A percentile compares a stretch with the other conserved stretches of the same genome.
Evolutionary conservation across 2,329 filamentous ascomycete genomes (phyloP).

Genomic region (Pseudocercospora crystallina): DNA sequence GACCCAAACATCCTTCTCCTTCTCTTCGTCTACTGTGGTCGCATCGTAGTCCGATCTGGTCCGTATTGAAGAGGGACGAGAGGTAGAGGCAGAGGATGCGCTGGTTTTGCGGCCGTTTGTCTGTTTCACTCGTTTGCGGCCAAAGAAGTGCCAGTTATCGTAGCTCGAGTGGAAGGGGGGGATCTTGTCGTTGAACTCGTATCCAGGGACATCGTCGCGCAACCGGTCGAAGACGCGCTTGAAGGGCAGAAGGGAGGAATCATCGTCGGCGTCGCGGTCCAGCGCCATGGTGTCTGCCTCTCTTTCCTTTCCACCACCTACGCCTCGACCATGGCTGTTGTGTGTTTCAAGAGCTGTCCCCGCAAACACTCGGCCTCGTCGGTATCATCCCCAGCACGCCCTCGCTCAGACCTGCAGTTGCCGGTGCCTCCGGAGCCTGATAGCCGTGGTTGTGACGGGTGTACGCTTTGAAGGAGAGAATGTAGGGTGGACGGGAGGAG

Average conservation of each 20-base stretch:
- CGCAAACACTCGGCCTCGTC: not conserved
- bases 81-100: slow-evolving; percentile 41
- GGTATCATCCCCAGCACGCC: not conserved
- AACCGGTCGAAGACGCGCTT: slow-evolving; percentile 36
- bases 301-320: too few relatives aligned
- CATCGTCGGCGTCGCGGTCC: slow-evolving; percentile 15
- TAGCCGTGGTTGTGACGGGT: too few relatives aligned
- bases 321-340: too few relatives aligned
- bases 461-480: not conserved
- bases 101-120: slow-evolving; percentile 29
- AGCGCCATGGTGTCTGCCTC: slow-evolving; percentile 1
- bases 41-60: slow-evolving; percentile 31
- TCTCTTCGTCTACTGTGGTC: slow-evolving; percentile 27
- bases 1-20: slow-evolving; percentile 51
- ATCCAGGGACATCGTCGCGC: slow-evolving; percentile 34
- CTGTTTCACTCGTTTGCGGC: slow-evolving; percentile 44
- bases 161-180: slow-evolving; percentile 61
- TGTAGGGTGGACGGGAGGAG: not conserved
- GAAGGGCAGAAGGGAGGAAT: slow-evolving; percentile 19
- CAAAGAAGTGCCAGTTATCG: slow-evolving; percentile 73
- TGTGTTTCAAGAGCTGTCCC: too few relatives aligned
- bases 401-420: too few relatives aligned
- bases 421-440: too few relatives aligned
- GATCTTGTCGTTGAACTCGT: slow-evolving; percentile 39
- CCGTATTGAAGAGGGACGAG: slow-evolving; percentile 26